Conservation (phyloP, 176 grass and related monocot genomes). For the Alopecurus myosuroides region DNA sequence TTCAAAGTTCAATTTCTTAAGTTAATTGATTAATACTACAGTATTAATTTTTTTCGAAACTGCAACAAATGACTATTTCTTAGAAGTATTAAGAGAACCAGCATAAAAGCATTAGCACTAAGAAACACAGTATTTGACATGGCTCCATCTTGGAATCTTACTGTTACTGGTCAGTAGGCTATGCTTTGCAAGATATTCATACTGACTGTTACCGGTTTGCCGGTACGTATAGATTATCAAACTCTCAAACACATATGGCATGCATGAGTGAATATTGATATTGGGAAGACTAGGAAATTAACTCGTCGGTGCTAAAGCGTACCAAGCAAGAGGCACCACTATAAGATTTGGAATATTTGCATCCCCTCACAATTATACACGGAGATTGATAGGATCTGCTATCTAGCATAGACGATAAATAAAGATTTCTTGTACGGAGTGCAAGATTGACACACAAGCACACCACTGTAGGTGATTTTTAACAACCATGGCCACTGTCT, state of each 20-base stretch:
- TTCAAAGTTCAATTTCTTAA: too few species aligned
- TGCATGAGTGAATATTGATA: too few species aligned
- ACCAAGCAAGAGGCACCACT: conserved; percentile 65
- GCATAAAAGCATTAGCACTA: not conserved
- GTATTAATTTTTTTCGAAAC: not conserved
- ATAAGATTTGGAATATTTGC: conserved; percentile 58
- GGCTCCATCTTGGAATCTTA: not conserved
- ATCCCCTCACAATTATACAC: conserved; percentile 64
- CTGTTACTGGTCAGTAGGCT: not conserved
- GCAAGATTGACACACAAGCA: too few species aligned
- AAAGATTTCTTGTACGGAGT: too few species aligned
- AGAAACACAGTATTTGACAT: not conserved
- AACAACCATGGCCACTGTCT: too few species aligned
- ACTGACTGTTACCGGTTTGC: not conserved
- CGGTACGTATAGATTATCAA: not conserved
- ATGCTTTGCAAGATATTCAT: not conserved
- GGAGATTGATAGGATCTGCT: too few species aligned
- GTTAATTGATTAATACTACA: conserved; percentile 1
- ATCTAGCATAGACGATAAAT: too few species aligned
- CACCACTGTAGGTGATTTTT: too few species aligned
- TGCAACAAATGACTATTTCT: not conserved
- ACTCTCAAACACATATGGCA: not conserved
- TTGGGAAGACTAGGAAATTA: too few species aligned
- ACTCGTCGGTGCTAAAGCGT: conserved; percentile 59
- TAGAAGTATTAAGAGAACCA: not conserved